A percentile compares a stretch with the other conserved stretches of the same genome.
Conservation (phyloP, 2,329 filamentous ascomycete genomes). For the Myriosclerotinia duriaeana region DNA sequence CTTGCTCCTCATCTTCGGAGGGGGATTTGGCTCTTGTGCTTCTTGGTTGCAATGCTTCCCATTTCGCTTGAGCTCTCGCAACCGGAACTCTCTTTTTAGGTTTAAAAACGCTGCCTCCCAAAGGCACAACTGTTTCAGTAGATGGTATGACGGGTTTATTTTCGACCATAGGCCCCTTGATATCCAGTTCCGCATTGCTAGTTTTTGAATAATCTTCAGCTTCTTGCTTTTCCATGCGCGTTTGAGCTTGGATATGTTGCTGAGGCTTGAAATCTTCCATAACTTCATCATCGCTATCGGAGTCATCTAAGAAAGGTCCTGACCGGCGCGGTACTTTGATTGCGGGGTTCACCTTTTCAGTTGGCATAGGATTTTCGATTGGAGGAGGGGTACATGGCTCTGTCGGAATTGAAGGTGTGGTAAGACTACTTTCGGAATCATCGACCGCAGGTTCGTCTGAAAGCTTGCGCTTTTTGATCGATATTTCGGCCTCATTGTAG, state of each 20-base stretch:
- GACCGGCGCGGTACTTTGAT: constrained; percentile 39
- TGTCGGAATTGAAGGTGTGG: constrained; percentile 10
- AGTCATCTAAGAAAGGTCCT: constrained; percentile 71
- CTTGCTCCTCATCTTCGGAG: neutral
- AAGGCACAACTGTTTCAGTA: constrained; percentile 18
- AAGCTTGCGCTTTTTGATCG: constrained; percentile 48
- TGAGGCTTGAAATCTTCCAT: constrained; percentile 15
- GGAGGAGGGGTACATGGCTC: constrained; percentile 9
- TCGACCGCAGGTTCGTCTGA: constrained; percentile 19
- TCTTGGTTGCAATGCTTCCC: constrained; percentile 37
- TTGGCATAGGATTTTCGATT: neutral
- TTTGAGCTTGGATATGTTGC: neutral
- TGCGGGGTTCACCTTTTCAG: neutral
- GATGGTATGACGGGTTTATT: constrained; percentile 29
- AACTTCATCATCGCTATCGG: constrained; percentile 53
- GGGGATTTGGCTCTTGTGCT: constrained; percentile 17
- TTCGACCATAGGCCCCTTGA: constrained; percentile 26
- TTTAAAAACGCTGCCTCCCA: constrained; percentile 22
- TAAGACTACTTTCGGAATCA: constrained; percentile 16
- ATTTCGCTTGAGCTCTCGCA: constrained; percentile 35
- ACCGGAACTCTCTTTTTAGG: constrained; percentile 32
- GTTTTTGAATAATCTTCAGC: constrained; percentile 26
- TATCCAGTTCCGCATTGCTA: constrained; percentile 21
- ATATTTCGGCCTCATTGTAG: constrained; percentile 44
- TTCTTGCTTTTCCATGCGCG: neutral